Percentiles rank a stretch among this genome's conserved stretches.
phyloP scores from a whole-genome alignment of 768 basidiomycete species.

The Filobasidium wieringae region DNA sequence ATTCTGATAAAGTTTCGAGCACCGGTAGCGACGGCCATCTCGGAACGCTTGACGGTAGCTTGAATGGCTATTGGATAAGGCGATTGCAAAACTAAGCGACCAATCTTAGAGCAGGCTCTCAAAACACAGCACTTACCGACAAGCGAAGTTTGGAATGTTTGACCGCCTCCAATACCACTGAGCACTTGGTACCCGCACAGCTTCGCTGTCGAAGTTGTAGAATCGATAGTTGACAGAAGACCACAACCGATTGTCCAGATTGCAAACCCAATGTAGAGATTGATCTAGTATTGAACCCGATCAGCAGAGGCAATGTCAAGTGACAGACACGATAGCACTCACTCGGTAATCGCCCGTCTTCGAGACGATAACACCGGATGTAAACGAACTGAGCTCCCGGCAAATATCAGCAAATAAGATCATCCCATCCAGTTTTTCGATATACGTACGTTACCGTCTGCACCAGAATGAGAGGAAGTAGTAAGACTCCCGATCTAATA shows the following conservation, averaged over 20 bases:
- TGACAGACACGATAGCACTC: not conserved
- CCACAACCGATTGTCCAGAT: slow-evolving; percentile 62
- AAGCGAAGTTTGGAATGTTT: slow-evolving; percentile 36
- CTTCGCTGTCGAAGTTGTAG: slow-evolving; percentile 44
- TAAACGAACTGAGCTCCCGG: slow-evolving; percentile 18
- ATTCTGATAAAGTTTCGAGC: slow-evolving; percentile 49
- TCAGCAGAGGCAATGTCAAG: not conserved
- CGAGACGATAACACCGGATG: slow-evolving; percentile 52
- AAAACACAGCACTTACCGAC: not conserved
- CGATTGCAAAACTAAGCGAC: slow-evolving; percentile 28
- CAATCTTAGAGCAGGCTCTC: not conserved
- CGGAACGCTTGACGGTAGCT: slow-evolving; percentile 55
- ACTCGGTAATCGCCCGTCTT: slow-evolving; percentile 51
- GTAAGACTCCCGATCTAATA: slow-evolving; percentile 53
- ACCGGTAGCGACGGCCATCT: slow-evolving; percentile 66
- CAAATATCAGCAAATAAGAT: not conserved
- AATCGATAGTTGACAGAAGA: slow-evolving; percentile 53
- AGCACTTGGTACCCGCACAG: slow-evolving; percentile 55
- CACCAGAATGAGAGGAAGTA: slow-evolving; percentile 57
- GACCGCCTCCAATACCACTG: slow-evolving; percentile 52
- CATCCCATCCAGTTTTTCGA: not conserved
- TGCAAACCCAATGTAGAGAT: slow-evolving; percentile 54
- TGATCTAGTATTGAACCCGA: slow-evolving; percentile 41
- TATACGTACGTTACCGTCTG: slow-evolving; percentile 47
- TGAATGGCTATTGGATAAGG: slow-evolving; percentile 59